phyloP scores from a whole-genome alignment of 352 stramenopile species.

The Phytophthora ramorum region DNA sequence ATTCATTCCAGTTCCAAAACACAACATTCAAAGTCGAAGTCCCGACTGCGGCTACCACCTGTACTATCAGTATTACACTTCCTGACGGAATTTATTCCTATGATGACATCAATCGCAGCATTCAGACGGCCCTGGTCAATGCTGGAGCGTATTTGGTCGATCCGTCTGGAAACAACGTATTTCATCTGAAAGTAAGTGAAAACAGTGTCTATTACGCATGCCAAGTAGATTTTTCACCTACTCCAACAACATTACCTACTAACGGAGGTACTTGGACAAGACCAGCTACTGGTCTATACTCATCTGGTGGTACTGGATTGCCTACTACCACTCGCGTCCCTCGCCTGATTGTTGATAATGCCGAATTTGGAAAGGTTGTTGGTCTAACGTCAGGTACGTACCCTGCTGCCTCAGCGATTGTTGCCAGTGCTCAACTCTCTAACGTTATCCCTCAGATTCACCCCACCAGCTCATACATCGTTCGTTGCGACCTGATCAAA shows the following conservation, averaged over 20 bases:
- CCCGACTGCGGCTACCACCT: conserved; percentile 12
- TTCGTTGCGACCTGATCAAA: too few relatives aligned
- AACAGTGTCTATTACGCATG: background rate
- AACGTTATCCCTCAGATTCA: background rate
- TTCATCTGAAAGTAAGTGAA: background rate
- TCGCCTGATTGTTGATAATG: conserved; percentile 17
- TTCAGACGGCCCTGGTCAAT: conserved; percentile 3
- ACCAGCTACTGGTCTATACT: conserved; percentile 6
- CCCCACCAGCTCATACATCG: too few relatives aligned
- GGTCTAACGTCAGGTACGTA: conserved; percentile 10
- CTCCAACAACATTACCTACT: background rate
- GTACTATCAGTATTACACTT: background rate
- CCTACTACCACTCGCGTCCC: conserved; percentile 8
- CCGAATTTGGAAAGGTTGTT: conserved; percentile 10
- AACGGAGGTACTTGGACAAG: background rate
- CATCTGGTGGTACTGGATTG: conserved; percentile 6
- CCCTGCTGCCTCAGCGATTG: conserved; percentile 1
- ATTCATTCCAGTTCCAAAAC: conserved; percentile 1
- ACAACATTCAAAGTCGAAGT: conserved; percentile 9
- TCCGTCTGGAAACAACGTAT: background rate
- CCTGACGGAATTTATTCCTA: conserved; percentile 13
- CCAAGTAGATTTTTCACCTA: background rate
- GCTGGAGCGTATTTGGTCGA: conserved; percentile 5
- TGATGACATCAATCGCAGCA: conserved; percentile 7
- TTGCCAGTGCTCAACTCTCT: background rate